Evolutionary conservation across 192 early-diverging fungal species (phyloP).

Genomic region (Entomortierella chlamydospora): DNA sequence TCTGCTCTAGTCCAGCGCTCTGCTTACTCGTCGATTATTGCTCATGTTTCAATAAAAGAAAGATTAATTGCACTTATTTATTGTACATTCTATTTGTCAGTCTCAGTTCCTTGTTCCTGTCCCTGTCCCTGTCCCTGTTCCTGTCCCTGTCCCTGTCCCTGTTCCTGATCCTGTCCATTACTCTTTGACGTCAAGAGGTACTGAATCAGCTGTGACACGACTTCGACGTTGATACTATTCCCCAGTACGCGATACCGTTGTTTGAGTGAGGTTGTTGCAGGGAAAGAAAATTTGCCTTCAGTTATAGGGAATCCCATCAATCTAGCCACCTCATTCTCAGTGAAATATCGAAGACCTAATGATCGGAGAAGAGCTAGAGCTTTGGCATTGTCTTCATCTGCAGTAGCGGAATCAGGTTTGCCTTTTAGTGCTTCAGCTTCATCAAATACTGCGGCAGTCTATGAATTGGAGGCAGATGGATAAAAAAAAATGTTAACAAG

Average conservation of each 20-base stretch:
- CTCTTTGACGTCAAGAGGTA: conserved; percentile 63
- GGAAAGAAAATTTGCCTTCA: conserved; percentile 75
- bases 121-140: too few species aligned
- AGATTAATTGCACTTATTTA: too few species aligned
- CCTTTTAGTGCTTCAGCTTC: conserved; percentile 36
- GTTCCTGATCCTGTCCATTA: too few species aligned
- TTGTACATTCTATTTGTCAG: too few species aligned
- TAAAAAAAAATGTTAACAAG: neutral
- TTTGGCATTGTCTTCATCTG: conserved; percentile 36
- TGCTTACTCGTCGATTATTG: too few species aligned
- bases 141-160: too few species aligned
- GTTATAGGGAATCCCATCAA: conserved; percentile 82
- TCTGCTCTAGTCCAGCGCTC: too few species aligned
- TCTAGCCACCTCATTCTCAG: conserved; percentile 74
- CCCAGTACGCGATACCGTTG: conserved; percentile 91
- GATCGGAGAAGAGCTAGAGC: conserved; percentile 49
- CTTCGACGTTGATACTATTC: conserved; percentile 89
- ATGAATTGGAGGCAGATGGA: neutral
- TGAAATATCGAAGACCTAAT: conserved; percentile 66
- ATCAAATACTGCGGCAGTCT: conserved; percentile 54
- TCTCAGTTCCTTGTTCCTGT: neutral
- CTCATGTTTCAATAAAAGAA: too few species aligned
- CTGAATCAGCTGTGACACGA: conserved; percentile 82
- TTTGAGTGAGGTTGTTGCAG: conserved; percentile 67
- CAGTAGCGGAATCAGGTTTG: conserved; percentile 8